Conservation (phyloP, 2,329 filamentous ascomycete genomes). For the Diplocarpon rosae region DNA sequence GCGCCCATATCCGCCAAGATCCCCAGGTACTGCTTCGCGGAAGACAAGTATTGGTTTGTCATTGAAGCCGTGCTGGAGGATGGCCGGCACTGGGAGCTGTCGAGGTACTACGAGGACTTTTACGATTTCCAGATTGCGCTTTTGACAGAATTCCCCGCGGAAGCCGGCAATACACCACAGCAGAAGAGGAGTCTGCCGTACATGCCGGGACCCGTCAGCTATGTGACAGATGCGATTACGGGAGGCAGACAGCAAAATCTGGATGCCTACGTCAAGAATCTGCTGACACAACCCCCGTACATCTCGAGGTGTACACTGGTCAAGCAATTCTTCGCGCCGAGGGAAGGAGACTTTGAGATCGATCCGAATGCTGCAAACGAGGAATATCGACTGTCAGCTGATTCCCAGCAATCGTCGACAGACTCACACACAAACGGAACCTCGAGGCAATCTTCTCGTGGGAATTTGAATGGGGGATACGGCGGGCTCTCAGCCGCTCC, state of each 20-base stretch:
- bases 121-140: constrained; percentile 98
- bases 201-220: constrained; percentile 96
- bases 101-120: constrained; percentile 94
- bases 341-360: constrained; percentile 87
- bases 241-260: constrained; percentile 86
- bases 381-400: constrained; percentile 64
- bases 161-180: constrained; percentile 75
- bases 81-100: constrained; percentile 83
- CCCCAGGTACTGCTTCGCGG: constrained; percentile 86
- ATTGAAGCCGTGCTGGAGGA: constrained; percentile 88
- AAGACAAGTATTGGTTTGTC: constrained; percentile 98
- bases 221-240: constrained; percentile 95
- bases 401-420: constrained; percentile 55
- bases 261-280: constrained; percentile 89
- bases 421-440: constrained; percentile 48
- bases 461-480: constrained; percentile 49
- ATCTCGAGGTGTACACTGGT: constrained; percentile 79
- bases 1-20: constrained; percentile 77
- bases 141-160: constrained; percentile 80
- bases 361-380: constrained; percentile 55
- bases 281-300: constrained; percentile 71
- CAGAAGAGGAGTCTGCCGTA: constrained; percentile 80
- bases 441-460: constrained; percentile 55
- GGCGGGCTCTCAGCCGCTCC: constrained; percentile 42
- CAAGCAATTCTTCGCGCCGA: constrained; percentile 80